A percentile compares a stretch with the other conserved stretches of the same genome.
phyloP scores from a whole-genome alignment of 441 rosid genomes.

The Corymbia calophylla region DNA sequence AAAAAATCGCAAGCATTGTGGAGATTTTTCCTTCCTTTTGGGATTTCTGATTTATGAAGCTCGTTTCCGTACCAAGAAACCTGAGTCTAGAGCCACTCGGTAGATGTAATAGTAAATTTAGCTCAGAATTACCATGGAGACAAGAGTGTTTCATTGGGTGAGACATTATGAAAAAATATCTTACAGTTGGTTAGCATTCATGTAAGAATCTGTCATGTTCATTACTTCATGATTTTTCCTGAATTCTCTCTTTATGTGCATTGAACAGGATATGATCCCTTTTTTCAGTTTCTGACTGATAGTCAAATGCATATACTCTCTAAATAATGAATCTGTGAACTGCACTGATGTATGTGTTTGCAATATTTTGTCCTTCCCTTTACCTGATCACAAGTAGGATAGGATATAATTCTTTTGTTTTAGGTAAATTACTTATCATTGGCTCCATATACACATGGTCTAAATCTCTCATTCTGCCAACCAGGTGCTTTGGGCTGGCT shows the following conservation, averaged over 20 bases:
- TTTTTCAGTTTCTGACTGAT: background rate
- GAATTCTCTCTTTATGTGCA: background rate
- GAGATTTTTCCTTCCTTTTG: background rate
- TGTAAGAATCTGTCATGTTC: background rate
- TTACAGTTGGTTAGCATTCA: background rate
- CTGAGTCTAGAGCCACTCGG: background rate
- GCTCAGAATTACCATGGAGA: background rate
- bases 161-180: background rate
- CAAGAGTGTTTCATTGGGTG: background rate
- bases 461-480: background rate
- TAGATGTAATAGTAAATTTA: background rate
- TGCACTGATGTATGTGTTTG: background rate
- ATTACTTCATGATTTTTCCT: background rate
- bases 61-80: background rate
- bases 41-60: background rate
- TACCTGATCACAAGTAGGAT: background rate
- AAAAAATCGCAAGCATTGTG: background rate
- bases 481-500: conserved; percentile 90
- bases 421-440: background rate
- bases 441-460: background rate
- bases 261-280: background rate
- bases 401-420: background rate
- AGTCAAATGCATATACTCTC: background rate
- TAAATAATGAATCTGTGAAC: background rate
- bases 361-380: background rate